phyloP scores from a whole-genome alignment of 2,329 filamentous ascomycete genomes.

The Aspergillus brunneoviolaceus region DNA sequence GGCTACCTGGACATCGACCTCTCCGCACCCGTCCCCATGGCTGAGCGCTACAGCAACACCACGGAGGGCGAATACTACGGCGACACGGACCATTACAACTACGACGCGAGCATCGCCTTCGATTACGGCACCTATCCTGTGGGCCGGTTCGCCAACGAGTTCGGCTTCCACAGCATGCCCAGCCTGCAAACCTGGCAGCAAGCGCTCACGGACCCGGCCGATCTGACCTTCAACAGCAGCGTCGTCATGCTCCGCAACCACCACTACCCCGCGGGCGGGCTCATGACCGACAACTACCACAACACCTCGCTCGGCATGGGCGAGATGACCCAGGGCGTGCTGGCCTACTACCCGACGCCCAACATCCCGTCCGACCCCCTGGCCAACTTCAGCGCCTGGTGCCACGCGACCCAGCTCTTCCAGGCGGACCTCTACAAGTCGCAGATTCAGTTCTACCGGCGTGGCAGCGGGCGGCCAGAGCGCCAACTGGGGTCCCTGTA shows the following conservation, averaged over 20 bases:
- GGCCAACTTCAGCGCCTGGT: conserved; percentile 63
- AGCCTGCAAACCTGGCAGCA: conserved; percentile 59
- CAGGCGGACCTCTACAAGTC: conserved; percentile 63
- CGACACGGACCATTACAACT: conserved; percentile 63
- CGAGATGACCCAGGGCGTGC: conserved; percentile 59
- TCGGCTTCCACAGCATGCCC: conserved; percentile 64
- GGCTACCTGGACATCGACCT: conserved; percentile 58
- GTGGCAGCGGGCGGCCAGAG: conserved; percentile 58
- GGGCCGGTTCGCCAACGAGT: conserved; percentile 63
- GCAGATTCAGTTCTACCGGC: conserved; percentile 62
- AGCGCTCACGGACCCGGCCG: conserved; percentile 48
- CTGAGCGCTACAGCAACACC: conserved; percentile 57
- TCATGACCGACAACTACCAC: conserved; percentile 49
- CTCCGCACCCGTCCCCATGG: conserved; percentile 53
- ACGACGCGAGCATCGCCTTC: conserved; percentile 54
- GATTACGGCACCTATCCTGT: conserved; percentile 57
- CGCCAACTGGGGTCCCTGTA: conserved; percentile 61
- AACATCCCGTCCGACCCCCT: conserved; percentile 51
- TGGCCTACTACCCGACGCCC: conserved; percentile 58
- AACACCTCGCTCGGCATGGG: conserved; percentile 39
- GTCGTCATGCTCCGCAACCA: conserved; percentile 59
- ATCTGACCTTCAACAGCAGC: conserved; percentile 59
- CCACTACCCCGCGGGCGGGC: conserved; percentile 55
- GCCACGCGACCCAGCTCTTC: conserved; percentile 62
- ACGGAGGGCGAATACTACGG: conserved; percentile 57